These are phyloP conservation scores for Panus rudis DNA, from an alignment of 768 basidiomycete species.

Conservation along the genomic window DNA sequence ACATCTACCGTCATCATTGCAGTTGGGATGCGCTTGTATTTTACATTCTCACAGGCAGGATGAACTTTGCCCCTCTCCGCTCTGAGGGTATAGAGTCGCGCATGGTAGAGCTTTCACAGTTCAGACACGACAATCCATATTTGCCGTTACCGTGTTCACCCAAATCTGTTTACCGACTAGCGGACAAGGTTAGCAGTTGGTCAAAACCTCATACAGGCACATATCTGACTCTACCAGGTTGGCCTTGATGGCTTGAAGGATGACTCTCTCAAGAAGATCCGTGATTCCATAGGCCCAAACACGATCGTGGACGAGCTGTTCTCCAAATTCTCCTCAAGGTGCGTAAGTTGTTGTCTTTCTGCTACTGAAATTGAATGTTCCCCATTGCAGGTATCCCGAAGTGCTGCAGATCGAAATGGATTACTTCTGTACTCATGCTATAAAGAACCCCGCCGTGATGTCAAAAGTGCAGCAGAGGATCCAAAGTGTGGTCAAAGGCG, in stretches of 20 bases:
- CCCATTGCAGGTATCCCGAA: neutral
- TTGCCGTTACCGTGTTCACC: constrained; percentile 4
- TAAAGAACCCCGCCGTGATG: neutral
- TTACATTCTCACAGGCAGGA: constrained; percentile 4
- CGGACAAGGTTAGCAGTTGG: constrained; percentile 4
- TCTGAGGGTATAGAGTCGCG: constrained; percentile 3
- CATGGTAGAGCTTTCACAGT: neutral
- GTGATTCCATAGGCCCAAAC: neutral
- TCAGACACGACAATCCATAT: neutral
- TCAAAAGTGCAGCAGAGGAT: neutral
- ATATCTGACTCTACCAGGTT: neutral
- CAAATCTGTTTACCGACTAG: constrained; percentile 7
- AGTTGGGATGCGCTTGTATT: constrained; percentile 6
- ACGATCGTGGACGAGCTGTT: constrained; percentile 4
- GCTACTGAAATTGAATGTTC: neutral
- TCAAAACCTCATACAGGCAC: too few relatives aligned
- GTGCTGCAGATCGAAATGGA: neutral
- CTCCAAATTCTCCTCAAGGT: constrained; percentile 1
- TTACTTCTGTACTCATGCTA: neutral
- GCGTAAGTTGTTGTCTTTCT: too few relatives aligned
- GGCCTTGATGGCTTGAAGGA: neutral
- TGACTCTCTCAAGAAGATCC: neutral
- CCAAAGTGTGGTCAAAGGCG: neutral
- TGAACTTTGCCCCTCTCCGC: constrained; percentile 3
- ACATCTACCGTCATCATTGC: too few relatives aligned